A percentile compares a stretch with the other conserved stretches of the same genome.
Evolutionary conservation across 208 protist species (phyloP).

Genomic region (Angomonas deanei): DNA sequence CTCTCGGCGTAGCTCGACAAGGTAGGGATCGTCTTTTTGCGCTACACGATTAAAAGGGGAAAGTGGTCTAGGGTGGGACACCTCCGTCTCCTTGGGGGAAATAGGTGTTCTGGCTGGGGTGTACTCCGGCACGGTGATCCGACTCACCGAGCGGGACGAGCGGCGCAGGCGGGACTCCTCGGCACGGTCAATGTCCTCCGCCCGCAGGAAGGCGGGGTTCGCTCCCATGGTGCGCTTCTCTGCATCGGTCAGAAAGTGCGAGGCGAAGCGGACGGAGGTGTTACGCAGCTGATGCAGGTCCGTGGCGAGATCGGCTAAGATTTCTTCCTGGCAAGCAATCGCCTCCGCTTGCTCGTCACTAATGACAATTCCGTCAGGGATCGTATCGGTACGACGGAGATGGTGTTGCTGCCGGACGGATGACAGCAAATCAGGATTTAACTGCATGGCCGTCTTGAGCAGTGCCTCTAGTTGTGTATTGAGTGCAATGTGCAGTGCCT

Average conservation of each 20-base stretch:
- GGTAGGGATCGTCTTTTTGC: constrained; percentile 19
- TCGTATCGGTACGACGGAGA: constrained; percentile 25
- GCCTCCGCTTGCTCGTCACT: constrained; percentile 10
- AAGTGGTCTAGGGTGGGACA: background rate
- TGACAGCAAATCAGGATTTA: constrained; percentile 39
- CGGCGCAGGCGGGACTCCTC: constrained; percentile 2
- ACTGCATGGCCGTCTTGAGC: constrained; percentile 64
- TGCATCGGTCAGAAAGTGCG: constrained; percentile 60
- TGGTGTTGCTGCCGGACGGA: constrained; percentile 16
- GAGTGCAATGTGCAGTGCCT: constrained; percentile 46
- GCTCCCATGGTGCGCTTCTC: constrained; percentile 77
- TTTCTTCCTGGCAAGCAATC: constrained; percentile 34
- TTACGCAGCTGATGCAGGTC: constrained; percentile 45
- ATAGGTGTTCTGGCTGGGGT: background rate
- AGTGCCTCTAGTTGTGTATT: constrained; percentile 45
- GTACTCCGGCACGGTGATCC: no score
- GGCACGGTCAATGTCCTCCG: constrained; percentile 35
- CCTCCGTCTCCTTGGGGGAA: background rate
- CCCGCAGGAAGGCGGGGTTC: constrained; percentile 55
- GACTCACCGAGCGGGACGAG: no score
- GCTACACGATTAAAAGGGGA: constrained; percentile 9
- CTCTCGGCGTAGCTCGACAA: constrained; percentile 36
- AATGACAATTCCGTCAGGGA: constrained; percentile 53
- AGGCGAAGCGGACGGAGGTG: constrained; percentile 69
- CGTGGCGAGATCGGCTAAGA: constrained; percentile 33